Evolutionary conservation across 2,329 filamentous ascomycete genomes (phyloP).

Genomic region (Rhynchosporium graminicola): DNA sequence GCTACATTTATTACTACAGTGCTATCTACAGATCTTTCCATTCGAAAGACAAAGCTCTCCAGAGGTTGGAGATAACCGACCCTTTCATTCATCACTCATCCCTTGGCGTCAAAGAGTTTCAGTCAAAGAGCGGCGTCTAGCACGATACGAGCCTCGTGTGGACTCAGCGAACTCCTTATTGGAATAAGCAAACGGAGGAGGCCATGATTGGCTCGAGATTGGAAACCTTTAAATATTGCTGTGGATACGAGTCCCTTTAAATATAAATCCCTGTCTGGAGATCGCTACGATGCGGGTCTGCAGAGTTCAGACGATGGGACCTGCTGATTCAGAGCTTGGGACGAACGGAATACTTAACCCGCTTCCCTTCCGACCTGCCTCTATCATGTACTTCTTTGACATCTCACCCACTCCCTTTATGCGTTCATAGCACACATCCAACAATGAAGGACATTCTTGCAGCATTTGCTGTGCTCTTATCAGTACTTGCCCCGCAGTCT

Average conservation of each 20-base stretch:
- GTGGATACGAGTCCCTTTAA: constrained; percentile 18
- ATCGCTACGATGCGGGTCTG: constrained; percentile 12
- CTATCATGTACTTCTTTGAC: neutral
- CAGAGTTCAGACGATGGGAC: neutral
- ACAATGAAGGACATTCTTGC: constrained; percentile 18
- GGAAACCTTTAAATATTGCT: constrained; percentile 12
- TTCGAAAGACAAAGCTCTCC: neutral
- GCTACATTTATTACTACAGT: neutral
- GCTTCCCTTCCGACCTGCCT: constrained; percentile 4
- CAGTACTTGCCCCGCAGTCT: constrained; percentile 16
- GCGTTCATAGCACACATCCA: constrained; percentile 20
- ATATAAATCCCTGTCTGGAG: constrained; percentile 12
- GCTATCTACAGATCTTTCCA: neutral
- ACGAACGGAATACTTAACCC: constrained; percentile 8
- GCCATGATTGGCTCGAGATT: constrained; percentile 24
- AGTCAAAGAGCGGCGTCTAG: constrained; percentile 13
- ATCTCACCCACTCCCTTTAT: constrained; percentile 5
- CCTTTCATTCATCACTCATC: neutral
- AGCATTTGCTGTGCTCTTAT: constrained; percentile 20
- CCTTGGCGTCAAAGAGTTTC: neutral
- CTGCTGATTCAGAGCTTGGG: neutral
- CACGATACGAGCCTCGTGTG: constrained; percentile 16
- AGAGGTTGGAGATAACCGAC: neutral
- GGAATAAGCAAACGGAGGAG: neutral
- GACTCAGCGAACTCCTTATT: neutral